These are phyloP conservation scores for Trichoderma afroharzianum DNA, from an alignment of 2,329 filamentous ascomycete species.

Conservation along the genomic window DNA sequence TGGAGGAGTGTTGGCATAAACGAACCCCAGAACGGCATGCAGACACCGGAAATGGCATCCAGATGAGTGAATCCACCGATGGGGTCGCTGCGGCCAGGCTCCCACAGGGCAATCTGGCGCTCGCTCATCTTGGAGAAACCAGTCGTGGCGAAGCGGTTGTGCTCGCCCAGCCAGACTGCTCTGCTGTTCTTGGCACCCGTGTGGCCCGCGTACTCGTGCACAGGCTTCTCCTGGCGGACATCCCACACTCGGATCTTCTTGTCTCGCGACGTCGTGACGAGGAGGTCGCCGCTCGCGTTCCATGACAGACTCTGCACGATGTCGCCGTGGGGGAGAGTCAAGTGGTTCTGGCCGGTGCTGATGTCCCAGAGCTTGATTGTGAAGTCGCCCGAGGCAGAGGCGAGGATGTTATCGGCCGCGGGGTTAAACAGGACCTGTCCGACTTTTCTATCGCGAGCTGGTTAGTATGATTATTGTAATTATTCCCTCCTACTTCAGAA, in stretches of 20 bases:
- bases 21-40: conserved; percentile 96
- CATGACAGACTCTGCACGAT: conserved; percentile 94
- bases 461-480: conserved; percentile 20
- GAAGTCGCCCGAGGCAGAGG: conserved; percentile 91
- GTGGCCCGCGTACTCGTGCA: conserved; percentile 81
- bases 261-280: conserved; percentile 92
- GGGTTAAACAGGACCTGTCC: conserved; percentile 98
- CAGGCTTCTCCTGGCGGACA: conserved; percentile 84
- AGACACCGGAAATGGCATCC: conserved; percentile 94
- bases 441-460: conserved; percentile 66
- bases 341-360: conserved; percentile 67
- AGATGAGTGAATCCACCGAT: conserved; percentile 87
- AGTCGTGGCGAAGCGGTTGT: conserved; percentile 91
- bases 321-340: conserved; percentile 80
- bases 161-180: conserved; percentile 94
- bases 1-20: neutral
- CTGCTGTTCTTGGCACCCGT: conserved; percentile 95
- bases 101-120: conserved; percentile 92
- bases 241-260: conserved; percentile 99
- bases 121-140: conserved; percentile 99
- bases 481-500: neutral
- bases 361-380: conserved; percentile 96
- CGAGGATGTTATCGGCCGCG: conserved; percentile 89
- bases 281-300: conserved; percentile 81
- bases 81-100: conserved; percentile 79